Evolutionary conservation across 1,284 basidiomycete genomes (phyloP).

Genomic region (Rhodotorula sp.): DNA sequence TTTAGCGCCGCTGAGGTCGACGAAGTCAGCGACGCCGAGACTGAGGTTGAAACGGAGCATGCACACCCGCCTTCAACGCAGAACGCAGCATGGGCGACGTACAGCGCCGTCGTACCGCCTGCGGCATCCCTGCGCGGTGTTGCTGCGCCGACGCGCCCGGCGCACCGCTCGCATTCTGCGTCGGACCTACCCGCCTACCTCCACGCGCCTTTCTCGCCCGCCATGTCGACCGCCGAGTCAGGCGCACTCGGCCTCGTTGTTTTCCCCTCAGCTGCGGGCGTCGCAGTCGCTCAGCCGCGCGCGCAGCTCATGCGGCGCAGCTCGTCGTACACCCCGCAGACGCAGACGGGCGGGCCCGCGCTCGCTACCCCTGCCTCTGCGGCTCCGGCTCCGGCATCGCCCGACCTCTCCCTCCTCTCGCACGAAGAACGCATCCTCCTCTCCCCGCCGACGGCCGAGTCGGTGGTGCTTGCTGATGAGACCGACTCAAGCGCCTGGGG

Average conservation of each 20-base stretch:
- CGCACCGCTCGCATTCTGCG: constrained; percentile 2
- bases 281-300: not conserved
- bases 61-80: not conserved
- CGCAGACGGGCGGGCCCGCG: no score
- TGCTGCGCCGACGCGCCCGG: not conserved
- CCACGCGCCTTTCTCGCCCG: not conserved
- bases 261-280: not conserved
- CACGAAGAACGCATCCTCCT: constrained; percentile 14
- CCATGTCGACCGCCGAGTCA: no score
- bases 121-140: not conserved
- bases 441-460: not conserved
- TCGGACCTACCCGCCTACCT: not conserved
- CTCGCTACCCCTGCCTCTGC: not conserved
- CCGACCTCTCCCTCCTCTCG: not conserved
- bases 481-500: constrained; percentile 1
- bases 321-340: not conserved
- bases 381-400: not conserved
- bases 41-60: constrained; percentile 8
- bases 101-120: not conserved
- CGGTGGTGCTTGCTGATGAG: no score
- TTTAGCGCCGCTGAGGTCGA: not conserved
- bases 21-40: constrained; percentile 11
- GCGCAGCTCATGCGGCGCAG: not conserved
- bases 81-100: not conserved
- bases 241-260: not conserved